Base-by-base conservation (phyloP, 225 moss, liverwort and hornwort species). In the Takakia lepidozioides region DNA sequence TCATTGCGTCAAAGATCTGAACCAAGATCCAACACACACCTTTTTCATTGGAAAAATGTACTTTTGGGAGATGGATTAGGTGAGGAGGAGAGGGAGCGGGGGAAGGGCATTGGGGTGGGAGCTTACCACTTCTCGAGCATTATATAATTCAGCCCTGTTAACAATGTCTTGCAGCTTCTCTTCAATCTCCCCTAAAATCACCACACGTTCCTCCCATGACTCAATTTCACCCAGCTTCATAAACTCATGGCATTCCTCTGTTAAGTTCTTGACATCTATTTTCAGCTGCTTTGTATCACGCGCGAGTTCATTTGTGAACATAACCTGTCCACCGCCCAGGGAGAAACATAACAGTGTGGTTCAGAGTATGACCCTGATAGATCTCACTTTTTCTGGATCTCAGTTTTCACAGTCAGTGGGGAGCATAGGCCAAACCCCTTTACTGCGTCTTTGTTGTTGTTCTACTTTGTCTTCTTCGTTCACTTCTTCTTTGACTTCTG, bases 161-260 rank as follows among this genome's bases (percentile, higher is more conserved):
- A 63, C 59, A n/a, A 64, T 73, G 44, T 54, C 51, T 26, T 62
- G 67, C 40, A 85, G 65, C 51, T 85, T 81, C 15, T 68, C 68
- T 71, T 81, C 81, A 62, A 85, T 76, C 63, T 85, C 85, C 27
- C 64, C 65, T 0, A 85, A 56, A 55, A 73, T 69, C 30, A 80
- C 81, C 25, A 66, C 68, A 8, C 81, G 65, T 40, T 85, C 85
- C 55, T 85, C 85, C 47, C 80, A 76, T 41, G 65, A 49, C 48
- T 67, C 70, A 19, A 85, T 71, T 25, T 81, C 85, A 29, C 85
- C 85, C 10, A 85, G 68, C 48, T 81, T 74, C 76, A 80, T 85
- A 40, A 81, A 85, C n/a, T 85, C 85, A 46, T 80, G 76, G 45
- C 80, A 80, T 56, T 85, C 85, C 0, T 28, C 30, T 38, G 67